These are phyloP conservation scores for Phylloporus sp. DNA, from an alignment of 768 basidiomycete species.

Conservation along the genomic window DNA sequence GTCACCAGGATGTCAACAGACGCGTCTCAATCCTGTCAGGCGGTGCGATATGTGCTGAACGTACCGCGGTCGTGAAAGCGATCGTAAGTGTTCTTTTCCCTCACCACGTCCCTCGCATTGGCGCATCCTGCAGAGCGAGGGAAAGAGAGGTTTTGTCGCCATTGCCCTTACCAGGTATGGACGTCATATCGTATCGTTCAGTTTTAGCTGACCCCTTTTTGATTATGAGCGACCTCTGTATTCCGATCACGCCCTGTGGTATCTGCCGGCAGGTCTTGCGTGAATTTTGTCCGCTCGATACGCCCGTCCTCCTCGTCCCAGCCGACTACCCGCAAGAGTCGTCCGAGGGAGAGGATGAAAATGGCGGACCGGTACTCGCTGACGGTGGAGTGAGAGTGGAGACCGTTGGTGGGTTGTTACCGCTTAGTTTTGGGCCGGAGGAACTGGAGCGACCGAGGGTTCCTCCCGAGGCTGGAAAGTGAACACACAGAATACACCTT, in stretches of 20 bases:
- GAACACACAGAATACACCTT: no score
- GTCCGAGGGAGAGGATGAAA: constrained; percentile 4
- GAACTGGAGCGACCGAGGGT: constrained; percentile 40
- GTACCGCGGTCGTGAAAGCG: constrained; percentile 94
- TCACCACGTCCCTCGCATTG: background rate
- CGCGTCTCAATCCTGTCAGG: constrained; percentile 34
- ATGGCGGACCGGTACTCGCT: constrained; percentile 11
- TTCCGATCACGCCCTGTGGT: constrained; percentile 81
- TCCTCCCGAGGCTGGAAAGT: background rate
- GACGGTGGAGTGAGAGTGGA: constrained; percentile 52
- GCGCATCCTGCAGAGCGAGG: constrained; percentile 61
- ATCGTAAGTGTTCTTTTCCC: constrained; percentile 49
- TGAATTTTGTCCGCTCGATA: constrained; percentile 75
- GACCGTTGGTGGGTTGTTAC: constrained; percentile 71
- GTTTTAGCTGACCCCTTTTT: no score
- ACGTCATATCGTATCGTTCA: background rate
- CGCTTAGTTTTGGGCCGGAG: constrained; percentile 87
- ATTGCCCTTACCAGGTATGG: constrained; percentile 79
- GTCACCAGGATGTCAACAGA: background rate
- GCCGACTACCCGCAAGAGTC: constrained; percentile 50
- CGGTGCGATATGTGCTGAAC: constrained; percentile 88
- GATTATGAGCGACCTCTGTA: constrained; percentile 57
- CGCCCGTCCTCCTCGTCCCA: constrained; percentile 71
- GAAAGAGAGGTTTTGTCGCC: constrained; percentile 62
- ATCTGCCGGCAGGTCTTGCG: constrained; percentile 89